Conservation (phyloP, 306 rosid genomes). For the Dicorynia guianensis region DNA sequence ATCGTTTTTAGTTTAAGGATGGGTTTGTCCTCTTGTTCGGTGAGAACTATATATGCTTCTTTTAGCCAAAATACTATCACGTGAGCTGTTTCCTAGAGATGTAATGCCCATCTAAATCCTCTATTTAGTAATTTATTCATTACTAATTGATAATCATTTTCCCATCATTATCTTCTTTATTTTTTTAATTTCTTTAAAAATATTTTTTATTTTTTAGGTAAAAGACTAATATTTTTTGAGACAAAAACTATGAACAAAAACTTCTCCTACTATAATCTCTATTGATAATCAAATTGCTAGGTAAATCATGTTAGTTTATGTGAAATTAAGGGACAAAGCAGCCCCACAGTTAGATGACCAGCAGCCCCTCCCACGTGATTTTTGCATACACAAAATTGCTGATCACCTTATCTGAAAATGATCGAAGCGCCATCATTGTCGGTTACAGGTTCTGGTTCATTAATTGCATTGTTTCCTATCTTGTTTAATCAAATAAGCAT, state of each 20-base stretch:
- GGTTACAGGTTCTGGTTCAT: conserved; percentile 41
- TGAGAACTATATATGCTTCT: not conserved
- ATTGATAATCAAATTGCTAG: conserved; percentile 5
- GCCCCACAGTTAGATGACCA: conserved; percentile 51
- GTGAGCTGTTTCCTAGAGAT: conserved; percentile 1
- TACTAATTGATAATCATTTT: conserved; percentile 17
- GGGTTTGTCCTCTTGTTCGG: not conserved
- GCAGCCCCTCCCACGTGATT: conserved; percentile 41
- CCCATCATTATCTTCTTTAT: conserved; percentile 10
- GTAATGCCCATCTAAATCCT: not conserved
- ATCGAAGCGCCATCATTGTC: conserved; percentile 49
- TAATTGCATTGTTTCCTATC: conserved; percentile 39
- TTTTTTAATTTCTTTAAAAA: too few relatives aligned
- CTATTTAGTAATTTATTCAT: not conserved
- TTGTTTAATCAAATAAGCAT: conserved; percentile 31
- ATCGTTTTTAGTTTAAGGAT: not conserved
- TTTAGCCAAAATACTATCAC: not conserved
- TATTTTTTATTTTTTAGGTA: too few relatives aligned
- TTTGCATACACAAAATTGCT: conserved; percentile 33
- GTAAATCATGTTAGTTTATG: conserved; percentile 31
- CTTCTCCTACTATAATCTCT: too few relatives aligned
- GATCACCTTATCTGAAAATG: conserved; percentile 48
- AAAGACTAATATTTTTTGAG: too few relatives aligned
- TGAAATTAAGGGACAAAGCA: conserved; percentile 54
- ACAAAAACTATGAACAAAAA: too few relatives aligned